Evolutionary conservation across 257 asterid species (phyloP).

Genomic region (Capsicum chinense): DNA sequence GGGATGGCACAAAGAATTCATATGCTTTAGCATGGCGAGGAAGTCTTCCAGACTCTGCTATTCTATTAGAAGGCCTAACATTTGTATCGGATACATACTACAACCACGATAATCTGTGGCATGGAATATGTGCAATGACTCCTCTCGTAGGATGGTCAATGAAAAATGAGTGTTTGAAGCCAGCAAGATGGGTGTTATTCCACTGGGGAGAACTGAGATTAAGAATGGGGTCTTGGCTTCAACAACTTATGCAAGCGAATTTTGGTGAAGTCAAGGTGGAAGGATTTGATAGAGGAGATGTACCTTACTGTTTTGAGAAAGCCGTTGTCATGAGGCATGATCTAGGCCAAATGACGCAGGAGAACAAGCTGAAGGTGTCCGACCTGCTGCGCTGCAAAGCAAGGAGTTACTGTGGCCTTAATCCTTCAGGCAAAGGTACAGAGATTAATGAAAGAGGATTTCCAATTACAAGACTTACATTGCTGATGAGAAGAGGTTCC

Average conservation of each 20-base stretch:
- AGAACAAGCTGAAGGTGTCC: constrained; percentile 36
- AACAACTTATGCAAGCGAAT: constrained; percentile 31
- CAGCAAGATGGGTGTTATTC: constrained; percentile 46
- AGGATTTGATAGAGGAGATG: constrained; percentile 36
- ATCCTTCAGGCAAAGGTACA: constrained; percentile 24
- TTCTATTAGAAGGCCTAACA: constrained; percentile 43
- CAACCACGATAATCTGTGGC: constrained; percentile 45
- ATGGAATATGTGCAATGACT: constrained; percentile 41
- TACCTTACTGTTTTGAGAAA: constrained; percentile 50
- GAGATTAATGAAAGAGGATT: constrained; percentile 35
- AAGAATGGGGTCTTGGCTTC: constrained; percentile 44
- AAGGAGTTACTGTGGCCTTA: constrained; percentile 39
- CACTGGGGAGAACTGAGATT: constrained; percentile 46
- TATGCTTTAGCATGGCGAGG: constrained; percentile 49
- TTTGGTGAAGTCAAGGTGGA: constrained; percentile 41
- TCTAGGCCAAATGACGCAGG: constrained; percentile 34
- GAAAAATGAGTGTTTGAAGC: constrained; percentile 42
- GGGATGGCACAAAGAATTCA: constrained; percentile 42
- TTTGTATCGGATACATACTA: constrained; percentile 46
- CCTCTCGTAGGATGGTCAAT: constrained; percentile 50
- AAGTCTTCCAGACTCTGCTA: constrained; percentile 41
- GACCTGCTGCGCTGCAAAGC: constrained; percentile 44
- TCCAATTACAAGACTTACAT: constrained; percentile 40
- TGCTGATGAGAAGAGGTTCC: constrained; percentile 43
- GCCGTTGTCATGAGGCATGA: constrained; percentile 48